A percentile compares a stretch with the other conserved stretches of the same genome.
Conservation (phyloP, 2,329 filamentous ascomycete genomes). For the Xylariaceae sp. region DNA sequence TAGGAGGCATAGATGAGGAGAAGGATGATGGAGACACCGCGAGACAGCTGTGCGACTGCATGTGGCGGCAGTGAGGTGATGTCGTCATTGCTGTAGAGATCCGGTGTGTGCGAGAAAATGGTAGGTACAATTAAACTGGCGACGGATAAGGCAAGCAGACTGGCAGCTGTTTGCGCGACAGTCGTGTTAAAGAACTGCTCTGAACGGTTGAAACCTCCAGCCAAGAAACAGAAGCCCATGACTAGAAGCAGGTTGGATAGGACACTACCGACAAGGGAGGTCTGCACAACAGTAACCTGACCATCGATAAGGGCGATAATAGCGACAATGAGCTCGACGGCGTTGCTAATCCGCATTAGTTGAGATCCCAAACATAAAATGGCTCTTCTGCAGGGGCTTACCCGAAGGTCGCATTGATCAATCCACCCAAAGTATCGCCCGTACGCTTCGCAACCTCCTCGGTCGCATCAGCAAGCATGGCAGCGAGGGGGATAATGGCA, state of each 20-base stretch:
- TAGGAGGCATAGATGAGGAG: constrained; percentile 84
- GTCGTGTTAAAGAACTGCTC: constrained; percentile 93
- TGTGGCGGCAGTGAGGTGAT: constrained; percentile 57
- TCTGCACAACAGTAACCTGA: constrained; percentile 87
- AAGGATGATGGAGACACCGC: constrained; percentile 79
- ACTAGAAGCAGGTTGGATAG: constrained; percentile 89
- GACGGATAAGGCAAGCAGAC: constrained; percentile 79
- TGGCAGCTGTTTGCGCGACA: constrained; percentile 88
- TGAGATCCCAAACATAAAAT: background rate
- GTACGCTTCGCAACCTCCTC: constrained; percentile 85
- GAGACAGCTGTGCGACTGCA: constrained; percentile 69
- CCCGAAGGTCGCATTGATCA: constrained; percentile 91
- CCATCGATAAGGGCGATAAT: constrained; percentile 79
- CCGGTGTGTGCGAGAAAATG: constrained; percentile 70
- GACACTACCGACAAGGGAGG: constrained; percentile 89
- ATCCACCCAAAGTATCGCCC: constrained; percentile 85
- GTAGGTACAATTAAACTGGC: constrained; percentile 88
- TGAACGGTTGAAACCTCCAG: constrained; percentile 76
- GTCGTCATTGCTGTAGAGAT: constrained; percentile 44
- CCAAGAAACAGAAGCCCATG: constrained; percentile 92
- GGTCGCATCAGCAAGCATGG: constrained; percentile 85
- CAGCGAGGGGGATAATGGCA: constrained; percentile 88
- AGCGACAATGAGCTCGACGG: constrained; percentile 87
- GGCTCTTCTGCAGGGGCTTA: constrained; percentile 47
- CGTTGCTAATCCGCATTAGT: constrained; percentile 62